Percentiles rank a stretch among this genome's conserved stretches.
Evolutionary conservation across 2,329 filamentous ascomycete genomes (phyloP).

Genomic region (Trichoderma endophyticum): DNA sequence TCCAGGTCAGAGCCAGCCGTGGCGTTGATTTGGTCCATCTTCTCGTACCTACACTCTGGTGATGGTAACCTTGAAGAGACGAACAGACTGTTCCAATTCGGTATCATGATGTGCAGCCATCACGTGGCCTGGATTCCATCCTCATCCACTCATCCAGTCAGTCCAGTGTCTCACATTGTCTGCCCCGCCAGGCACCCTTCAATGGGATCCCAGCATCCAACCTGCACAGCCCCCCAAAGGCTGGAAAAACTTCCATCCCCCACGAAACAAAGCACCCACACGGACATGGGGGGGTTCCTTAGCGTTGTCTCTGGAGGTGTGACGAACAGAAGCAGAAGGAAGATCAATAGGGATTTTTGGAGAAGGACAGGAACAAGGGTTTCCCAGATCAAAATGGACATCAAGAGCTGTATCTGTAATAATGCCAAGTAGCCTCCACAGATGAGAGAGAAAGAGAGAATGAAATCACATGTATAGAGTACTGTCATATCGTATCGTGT

Average conservation of each 20-base stretch:
- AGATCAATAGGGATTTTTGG: neutral
- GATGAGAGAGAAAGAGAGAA: neutral
- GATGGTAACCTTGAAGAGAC: neutral
- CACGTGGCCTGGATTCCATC: neutral
- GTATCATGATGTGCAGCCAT: neutral
- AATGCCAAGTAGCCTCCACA: neutral
- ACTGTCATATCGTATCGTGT: neutral
- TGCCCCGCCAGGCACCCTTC: neutral
- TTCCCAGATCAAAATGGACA: neutral
- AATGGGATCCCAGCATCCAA: neutral
- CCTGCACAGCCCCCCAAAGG: conserved; percentile 12
- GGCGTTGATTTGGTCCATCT: neutral
- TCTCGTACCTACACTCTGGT: neutral
- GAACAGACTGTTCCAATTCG: neutral
- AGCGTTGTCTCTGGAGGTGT: neutral
- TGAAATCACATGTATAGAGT: neutral
- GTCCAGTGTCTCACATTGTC: neutral
- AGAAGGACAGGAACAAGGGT: neutral
- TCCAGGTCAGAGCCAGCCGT: neutral
- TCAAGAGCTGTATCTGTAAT: neutral
- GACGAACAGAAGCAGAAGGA: neutral
- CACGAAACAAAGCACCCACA: neutral
- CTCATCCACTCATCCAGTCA: neutral
- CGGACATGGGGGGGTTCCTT: neutral
- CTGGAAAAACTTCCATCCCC: neutral